Percentiles rank a stretch among this genome's conserved stretches.
Conservation (phyloP, 345 rosid genomes). For the Reutealis trisperma region DNA sequence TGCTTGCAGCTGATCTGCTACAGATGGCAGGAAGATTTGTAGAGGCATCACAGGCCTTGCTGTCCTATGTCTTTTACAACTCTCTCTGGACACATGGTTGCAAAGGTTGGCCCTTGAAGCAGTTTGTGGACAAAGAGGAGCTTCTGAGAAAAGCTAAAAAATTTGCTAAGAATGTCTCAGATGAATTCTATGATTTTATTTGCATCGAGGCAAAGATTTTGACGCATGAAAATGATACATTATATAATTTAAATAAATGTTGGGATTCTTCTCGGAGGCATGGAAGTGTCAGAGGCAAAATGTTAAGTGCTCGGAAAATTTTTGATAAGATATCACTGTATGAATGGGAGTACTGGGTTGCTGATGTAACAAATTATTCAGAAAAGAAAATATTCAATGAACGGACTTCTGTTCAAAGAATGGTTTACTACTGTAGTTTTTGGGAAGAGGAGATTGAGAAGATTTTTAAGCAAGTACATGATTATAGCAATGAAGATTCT, state of each 20-base stretch:
- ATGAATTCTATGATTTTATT: conserved; percentile 30
- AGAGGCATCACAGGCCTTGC: conserved; percentile 32
- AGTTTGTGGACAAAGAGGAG: conserved; percentile 31
- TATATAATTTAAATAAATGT: conserved; percentile 25
- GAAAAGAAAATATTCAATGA: conserved; percentile 8
- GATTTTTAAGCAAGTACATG: conserved; percentile 20
- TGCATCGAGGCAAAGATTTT: conserved; percentile 30
- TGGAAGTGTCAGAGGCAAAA: conserved; percentile 36
- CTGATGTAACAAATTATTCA: conserved; percentile 15
- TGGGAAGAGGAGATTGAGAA: conserved; percentile 36
- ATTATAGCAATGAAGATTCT: conserved; percentile 7
- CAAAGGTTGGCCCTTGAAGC: conserved; percentile 53
- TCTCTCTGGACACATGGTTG: conserved; percentile 47
- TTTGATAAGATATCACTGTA: conserved; percentile 31
- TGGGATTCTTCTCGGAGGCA: conserved; percentile 25
- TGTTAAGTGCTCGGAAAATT: conserved; percentile 38
- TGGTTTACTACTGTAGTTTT: conserved; percentile 44
- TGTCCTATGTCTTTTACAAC: conserved; percentile 35
- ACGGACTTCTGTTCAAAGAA: conserved; percentile 29
- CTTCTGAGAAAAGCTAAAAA: conserved; percentile 41
- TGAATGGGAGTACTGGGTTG: conserved; percentile 22
- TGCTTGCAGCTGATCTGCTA: conserved; percentile 36
- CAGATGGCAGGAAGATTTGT: conserved; percentile 29
- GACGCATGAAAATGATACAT: conserved; percentile 10
- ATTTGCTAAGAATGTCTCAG: conserved; percentile 26